phyloP scores from a whole-genome alignment of 345 rosid species.

The Lenwebbia sp. region DNA sequence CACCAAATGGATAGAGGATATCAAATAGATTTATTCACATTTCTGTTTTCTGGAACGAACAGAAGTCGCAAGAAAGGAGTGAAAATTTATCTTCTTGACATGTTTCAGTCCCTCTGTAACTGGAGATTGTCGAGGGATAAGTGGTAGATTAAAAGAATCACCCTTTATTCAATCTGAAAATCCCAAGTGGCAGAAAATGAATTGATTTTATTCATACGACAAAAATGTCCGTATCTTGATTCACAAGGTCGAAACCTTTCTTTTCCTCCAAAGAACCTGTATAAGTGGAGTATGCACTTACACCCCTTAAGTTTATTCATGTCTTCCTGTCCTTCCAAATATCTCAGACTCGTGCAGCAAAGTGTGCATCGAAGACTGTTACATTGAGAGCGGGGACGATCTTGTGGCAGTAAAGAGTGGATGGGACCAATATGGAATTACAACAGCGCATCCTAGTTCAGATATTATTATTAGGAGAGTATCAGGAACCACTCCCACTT shows the following conservation, averaged over 20 bases:
- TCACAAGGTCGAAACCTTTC: not conserved
- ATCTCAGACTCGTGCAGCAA: constrained; percentile 75
- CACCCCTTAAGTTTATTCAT: not conserved
- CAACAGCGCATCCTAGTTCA: constrained; percentile 80
- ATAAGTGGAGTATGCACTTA: not conserved
- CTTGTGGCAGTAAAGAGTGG: constrained; percentile 96
- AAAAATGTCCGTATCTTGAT: not conserved
- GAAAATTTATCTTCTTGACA: not conserved
- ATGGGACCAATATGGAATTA: constrained; percentile 92
- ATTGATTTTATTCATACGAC: not conserved
- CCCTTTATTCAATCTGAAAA: not conserved
- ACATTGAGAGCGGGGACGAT: constrained; percentile 93
- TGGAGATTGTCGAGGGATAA: not conserved
- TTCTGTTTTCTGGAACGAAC: not conserved
- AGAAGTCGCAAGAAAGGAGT: not conserved
- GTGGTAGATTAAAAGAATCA: not conserved
- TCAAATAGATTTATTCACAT: not conserved
- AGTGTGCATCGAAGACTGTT: constrained; percentile 89
- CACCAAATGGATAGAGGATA: not conserved
- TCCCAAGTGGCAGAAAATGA: not conserved
- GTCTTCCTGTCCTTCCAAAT: not conserved
- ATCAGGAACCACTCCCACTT: constrained; percentile 89
- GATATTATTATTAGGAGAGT: constrained; percentile 62
- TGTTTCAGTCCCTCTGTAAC: not conserved
- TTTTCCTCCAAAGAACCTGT: not conserved